These are phyloP conservation scores for Theileria sp. DNA, from an alignment of 169 alveolate species.

Conservation along the genomic window DNA sequence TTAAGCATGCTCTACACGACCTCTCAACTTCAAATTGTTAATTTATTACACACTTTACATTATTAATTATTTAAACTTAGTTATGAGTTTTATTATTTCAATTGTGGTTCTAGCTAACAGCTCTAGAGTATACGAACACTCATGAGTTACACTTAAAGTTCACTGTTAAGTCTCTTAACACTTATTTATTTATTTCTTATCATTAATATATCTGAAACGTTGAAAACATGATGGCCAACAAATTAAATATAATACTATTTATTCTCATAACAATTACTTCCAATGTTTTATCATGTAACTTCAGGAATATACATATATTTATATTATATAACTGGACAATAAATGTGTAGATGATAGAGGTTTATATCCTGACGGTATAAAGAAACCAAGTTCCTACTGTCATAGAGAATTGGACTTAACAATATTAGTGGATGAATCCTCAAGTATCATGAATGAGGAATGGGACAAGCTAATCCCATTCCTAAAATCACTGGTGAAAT, in stretches of 20 bases:
- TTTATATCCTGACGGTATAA: background rate
- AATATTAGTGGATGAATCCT: constrained; percentile 62
- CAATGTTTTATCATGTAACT: background rate
- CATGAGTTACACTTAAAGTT: background rate
- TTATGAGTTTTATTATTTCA: background rate
- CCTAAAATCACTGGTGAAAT: constrained; percentile 22
- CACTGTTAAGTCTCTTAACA: background rate
- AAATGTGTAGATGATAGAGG: background rate
- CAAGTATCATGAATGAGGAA: constrained; percentile 33
- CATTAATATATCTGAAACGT: background rate
- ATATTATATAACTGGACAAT: background rate
- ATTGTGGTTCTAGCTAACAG: background rate
- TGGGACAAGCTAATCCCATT: constrained; percentile 57
- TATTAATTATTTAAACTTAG: background rate
- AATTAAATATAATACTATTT: too few relatives aligned
- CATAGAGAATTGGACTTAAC: constrained; percentile 50
- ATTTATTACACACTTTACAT: background rate
- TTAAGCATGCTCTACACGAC: constrained; percentile 49
- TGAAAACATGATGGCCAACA: background rate
- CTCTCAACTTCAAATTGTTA: constrained; percentile 6
- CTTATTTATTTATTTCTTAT: background rate
- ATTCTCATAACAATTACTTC: background rate
- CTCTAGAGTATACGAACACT: background rate
- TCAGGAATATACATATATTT: background rate
- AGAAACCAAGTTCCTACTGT: constrained; percentile 34